A percentile compares a stretch with the other conserved stretches of the same genome.
Conservation (phyloP, 805 yeast genomes). For the Lachancea sp. region DNA sequence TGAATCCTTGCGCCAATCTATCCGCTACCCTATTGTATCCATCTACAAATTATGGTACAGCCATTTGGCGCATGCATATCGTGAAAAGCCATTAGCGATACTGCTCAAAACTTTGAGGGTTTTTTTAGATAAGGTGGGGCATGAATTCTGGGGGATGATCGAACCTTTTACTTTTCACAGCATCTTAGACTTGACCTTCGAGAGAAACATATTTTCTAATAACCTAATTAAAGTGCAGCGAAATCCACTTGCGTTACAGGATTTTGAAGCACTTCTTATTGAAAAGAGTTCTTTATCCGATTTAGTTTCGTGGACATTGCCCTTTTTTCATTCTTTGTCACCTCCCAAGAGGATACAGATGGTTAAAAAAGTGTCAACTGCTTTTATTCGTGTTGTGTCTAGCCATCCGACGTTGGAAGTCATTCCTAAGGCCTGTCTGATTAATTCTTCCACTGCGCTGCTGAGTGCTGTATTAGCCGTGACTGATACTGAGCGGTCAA, state of each 20-base stretch:
- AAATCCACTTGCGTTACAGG: constrained; percentile 25
- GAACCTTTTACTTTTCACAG: constrained; percentile 50
- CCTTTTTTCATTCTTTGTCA: constrained; percentile 39
- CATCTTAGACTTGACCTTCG: constrained; percentile 53
- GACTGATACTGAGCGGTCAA: constrained; percentile 25
- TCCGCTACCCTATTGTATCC: constrained; percentile 27
- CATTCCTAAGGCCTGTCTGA: constrained; percentile 30
- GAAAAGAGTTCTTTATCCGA: constrained; percentile 36
- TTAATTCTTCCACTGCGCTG: constrained; percentile 34
- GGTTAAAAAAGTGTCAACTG: constrained; percentile 45
- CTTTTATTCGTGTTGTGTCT: constrained; percentile 38
- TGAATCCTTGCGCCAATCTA: constrained; percentile 27
- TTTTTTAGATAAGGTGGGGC: constrained; percentile 39
- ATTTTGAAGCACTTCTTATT: constrained; percentile 24
- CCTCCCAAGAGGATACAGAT: constrained; percentile 47
- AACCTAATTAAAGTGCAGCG: constrained; percentile 31
- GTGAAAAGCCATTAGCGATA: constrained; percentile 40
- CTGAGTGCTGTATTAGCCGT: constrained; percentile 28
- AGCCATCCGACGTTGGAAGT: constrained; percentile 21
- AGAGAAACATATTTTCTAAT: constrained; percentile 43
- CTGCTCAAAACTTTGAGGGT: constrained; percentile 47
- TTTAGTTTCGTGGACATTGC: constrained; percentile 49
- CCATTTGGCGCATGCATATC: constrained; percentile 25
- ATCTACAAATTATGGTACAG: constrained; percentile 32
- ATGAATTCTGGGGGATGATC: constrained; percentile 48